Evolutionary conservation across 495 filamentous ascomycete genomes (phyloP), one percentile per base, ranked within the genome.

Genomic region (Hypoxylon crocopeplum): DNA sequence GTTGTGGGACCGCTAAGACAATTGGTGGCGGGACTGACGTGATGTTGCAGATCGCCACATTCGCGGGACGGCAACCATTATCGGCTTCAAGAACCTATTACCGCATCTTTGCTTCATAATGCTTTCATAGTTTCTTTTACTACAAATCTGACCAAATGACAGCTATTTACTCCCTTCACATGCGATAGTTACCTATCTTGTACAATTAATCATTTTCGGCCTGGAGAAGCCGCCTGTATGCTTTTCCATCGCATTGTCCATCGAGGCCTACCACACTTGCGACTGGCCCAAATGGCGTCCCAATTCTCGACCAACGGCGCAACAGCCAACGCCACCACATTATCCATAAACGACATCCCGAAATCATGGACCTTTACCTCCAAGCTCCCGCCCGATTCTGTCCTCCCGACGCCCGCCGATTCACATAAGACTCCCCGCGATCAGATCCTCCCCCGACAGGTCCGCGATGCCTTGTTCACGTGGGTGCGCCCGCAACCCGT

Each of bases 291-390:
- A 39, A 70, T 70, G 65, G 65, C 64, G 20, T 62, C 67, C 22
- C 54, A 58, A 39, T 69, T 69, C 54, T 58, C 58, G 37, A 63
- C 61, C 17, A 54, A 59, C 51, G 46, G 55, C 56, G 61, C 49
- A 12, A 36, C 34, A 37, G 67, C 56, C 24, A 69, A 56, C 56
- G 29, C 58, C 6, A 52, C 60, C n/a, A 52, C 59, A 19, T 48
- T 54, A 6, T 73, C 90, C 20, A 76, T 96, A 27, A 70, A 77
- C 42, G 86, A 91, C 8, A 79, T 98, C 30, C 90, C 90, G 19
- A 97, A 96, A 72, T 89, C 91, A 34, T 91, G 88, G 79, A 80
- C 77, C 49, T 97, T 97, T 75, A 97, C 90, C 3, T 84, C 82
- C 5, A 87, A 83, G 21, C 82, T 96, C 10, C 88, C 91, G 8